Conservation (phyloP, 1,284 basidiomycete genomes). For the Cutaneotrichosporon sp. region DNA sequence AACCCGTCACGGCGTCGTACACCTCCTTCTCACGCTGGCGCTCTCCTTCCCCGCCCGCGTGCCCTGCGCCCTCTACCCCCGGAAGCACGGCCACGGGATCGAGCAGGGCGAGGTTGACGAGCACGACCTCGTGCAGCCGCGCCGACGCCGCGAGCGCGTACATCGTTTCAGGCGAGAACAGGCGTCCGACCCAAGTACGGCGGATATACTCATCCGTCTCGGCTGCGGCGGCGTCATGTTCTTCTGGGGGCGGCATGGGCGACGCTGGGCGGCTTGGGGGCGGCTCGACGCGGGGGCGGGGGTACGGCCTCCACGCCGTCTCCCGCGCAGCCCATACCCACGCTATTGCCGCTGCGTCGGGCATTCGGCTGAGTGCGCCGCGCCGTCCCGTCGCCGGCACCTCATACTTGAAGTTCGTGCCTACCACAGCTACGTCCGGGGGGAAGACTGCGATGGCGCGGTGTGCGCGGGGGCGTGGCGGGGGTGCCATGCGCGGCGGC, state of each 20-base stretch:
- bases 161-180: not conserved
- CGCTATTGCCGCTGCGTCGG: not conserved
- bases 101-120: not conserved
- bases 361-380: not conserved
- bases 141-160: not conserved
- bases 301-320: conserved; percentile 3
- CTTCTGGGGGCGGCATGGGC: not conserved
- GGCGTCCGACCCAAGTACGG: not conserved
- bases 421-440: conserved; percentile 11
- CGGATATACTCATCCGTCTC: not conserved
- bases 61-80: not conserved
- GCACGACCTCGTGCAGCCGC: not conserved
- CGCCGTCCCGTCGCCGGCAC: not conserved
- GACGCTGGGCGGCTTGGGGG: not conserved
- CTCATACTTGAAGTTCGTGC: conserved; percentile 13
- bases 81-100: not conserved
- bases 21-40: not conserved
- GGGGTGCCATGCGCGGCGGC: not conserved
- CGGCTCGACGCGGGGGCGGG: not conserved
- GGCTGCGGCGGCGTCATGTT: not conserved
- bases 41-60: not conserved
- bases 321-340: not conserved
- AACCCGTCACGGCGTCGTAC: not conserved
- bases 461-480: not conserved
- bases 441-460: conserved; percentile 1